Base-by-base conservation (phyloP, 768 basidiomycete genomes). In the Suillus subluteus region DNA sequence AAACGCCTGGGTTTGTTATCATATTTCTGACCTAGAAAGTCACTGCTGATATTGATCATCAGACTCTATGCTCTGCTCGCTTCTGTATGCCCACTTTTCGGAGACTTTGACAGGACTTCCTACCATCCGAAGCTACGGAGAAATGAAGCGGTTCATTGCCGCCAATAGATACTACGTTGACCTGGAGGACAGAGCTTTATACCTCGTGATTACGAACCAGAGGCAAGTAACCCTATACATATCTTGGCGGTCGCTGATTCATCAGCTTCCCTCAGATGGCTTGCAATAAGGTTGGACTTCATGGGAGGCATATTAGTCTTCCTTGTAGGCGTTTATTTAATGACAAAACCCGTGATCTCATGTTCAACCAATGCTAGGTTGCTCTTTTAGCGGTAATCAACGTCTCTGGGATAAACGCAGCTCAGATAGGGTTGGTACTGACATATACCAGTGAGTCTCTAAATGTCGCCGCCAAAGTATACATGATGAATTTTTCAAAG, bases 61-160 rank as follows among this genome's bases (percentile, higher is more conserved):
- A 87, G 91, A 92, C 74, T 82, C 89, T 9, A 86, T 91, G 79
- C 81, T 94, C 4, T 88, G 91, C 46, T 91, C 90, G 2, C 78
- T 89, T 12, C 82, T 94, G 12, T 94, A 94, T 74, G 84, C 91
- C 0, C 91, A 92, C 72, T 91, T 94, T 72, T 86, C 89, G 1
- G 92, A 94, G 75, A 91, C 88, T 0, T 79, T 94, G 3, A 88
- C 88, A 72, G 91, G 91, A 12, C 78, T 89, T 37, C 82, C 87
- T 0, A 92, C 90, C 4, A 87, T 93, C 52, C 85, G 92, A 43
- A 90, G 90, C 43, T 95, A 92, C 69, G 87, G 89, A 41, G 87
- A 87, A 70, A 81, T 84, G 2, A 72, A 79, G 0, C 82, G 90
- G 15, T 95, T 93, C 77, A 76, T 89, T 30, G 74, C 78, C 16